Conservation (phyloP, 768 basidiomycete species). For the Russula abietina region DNA sequence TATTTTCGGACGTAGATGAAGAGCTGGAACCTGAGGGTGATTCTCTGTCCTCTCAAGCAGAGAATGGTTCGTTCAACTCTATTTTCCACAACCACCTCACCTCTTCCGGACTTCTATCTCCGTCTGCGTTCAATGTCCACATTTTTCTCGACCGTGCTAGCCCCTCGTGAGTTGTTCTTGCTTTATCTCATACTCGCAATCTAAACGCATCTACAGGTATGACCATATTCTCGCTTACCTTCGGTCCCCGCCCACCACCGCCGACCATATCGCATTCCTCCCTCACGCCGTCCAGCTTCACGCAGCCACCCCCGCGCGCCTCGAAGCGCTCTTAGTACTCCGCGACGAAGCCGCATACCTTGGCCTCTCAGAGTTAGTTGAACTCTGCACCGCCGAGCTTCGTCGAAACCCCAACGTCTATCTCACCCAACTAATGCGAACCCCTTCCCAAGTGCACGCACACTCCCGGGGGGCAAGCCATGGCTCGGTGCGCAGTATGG, state of each 20-base stretch:
- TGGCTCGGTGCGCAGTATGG: slow-evolving; percentile 54
- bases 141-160: slow-evolving; percentile 78
- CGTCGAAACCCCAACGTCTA: slow-evolving; percentile 36
- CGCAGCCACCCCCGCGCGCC: slow-evolving; percentile 35
- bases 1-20: slow-evolving; percentile 31
- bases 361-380: slow-evolving; percentile 57
- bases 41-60: slow-evolving; percentile 51
- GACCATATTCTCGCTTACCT: slow-evolving; percentile 66
- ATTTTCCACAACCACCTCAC: slow-evolving; percentile 59
- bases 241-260: slow-evolving; percentile 45
- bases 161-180: slow-evolving; percentile 53
- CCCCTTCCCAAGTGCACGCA: slow-evolving; percentile 30
- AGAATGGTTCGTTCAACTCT: slow-evolving; percentile 39
- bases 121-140: slow-evolving; percentile 46
- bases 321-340: slow-evolving; percentile 63
- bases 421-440: slow-evolving; percentile 20
- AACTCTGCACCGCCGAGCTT: slow-evolving; percentile 64
- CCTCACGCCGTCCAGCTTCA: slow-evolving; percentile 54
- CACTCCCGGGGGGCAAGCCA: slow-evolving; percentile 43
- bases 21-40: slow-evolving; percentile 41
- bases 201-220: slow-evolving; percentile 43
- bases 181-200: not conserved
- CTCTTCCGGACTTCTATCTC: slow-evolving; percentile 49
- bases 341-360: slow-evolving; percentile 76
- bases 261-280: slow-evolving; percentile 46